Evolutionary conservation across 495 filamentous ascomycete species (phyloP).

Genomic region (Tuber calosporum): DNA sequence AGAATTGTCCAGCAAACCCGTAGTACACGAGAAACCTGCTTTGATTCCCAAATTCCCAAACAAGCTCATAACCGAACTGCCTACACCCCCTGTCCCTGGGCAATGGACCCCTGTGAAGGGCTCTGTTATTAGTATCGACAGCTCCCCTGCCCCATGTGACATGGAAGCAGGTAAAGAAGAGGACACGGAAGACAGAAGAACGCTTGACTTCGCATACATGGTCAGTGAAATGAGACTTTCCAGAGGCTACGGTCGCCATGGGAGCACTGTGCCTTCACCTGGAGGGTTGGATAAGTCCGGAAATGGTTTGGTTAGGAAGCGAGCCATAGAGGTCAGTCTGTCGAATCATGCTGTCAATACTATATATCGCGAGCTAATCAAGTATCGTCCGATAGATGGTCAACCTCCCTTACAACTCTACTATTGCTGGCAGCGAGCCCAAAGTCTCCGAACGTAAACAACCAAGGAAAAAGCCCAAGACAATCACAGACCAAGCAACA

Average conservation of each 20-base stretch:
- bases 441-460: slow-evolving; percentile 48
- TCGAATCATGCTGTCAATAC: background rate
- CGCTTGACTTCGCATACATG: slow-evolving; percentile 13
- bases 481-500: slow-evolving; percentile 78
- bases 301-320: slow-evolving; percentile 19
- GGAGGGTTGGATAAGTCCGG: background rate
- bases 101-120: slow-evolving; percentile 36
- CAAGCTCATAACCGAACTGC: slow-evolving; percentile 4
- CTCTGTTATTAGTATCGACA: slow-evolving; percentile 11
- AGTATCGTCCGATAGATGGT: slow-evolving; percentile 23
- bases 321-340: slow-evolving; percentile 25
- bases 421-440: background rate
- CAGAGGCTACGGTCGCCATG: slow-evolving; percentile 1
- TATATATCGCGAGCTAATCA: slow-evolving; percentile 12
- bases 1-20: background rate
- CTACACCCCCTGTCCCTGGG: slow-evolving; percentile 14
- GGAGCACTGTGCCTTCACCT: slow-evolving; percentile 1
- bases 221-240: slow-evolving; percentile 19
- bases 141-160: background rate
- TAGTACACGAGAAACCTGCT: background rate
- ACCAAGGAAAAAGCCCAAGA: slow-evolving; percentile 66
- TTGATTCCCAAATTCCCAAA: slow-evolving; percentile 13
- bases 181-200: slow-evolving; percentile 11
- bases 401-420: slow-evolving; percentile 7
- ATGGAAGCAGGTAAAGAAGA: slow-evolving; percentile 12